Percentiles rank a stretch among this genome's conserved stretches.
Conservation (phyloP, 2,329 filamentous ascomycete genomes). For the Coleophoma eucalyptorum region DNA sequence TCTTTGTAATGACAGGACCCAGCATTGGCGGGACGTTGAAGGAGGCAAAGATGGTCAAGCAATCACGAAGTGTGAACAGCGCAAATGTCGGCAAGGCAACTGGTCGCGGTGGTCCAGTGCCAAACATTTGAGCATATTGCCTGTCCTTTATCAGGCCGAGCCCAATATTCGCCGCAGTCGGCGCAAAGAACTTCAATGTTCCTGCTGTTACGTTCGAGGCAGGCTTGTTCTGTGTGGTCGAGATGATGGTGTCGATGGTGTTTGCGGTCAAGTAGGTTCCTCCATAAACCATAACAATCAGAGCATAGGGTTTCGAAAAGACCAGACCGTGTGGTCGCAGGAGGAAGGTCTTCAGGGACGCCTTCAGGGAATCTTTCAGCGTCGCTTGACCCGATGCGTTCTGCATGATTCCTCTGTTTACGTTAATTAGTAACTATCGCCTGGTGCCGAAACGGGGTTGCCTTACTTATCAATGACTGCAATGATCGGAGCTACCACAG, state of each 20-base stretch:
- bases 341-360: slow-evolving; percentile 53
- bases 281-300: slow-evolving; percentile 75
- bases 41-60: slow-evolving; percentile 83
- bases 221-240: slow-evolving; percentile 55
- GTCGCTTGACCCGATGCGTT: slow-evolving; percentile 69
- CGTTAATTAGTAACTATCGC: background rate
- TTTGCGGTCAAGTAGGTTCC: slow-evolving; percentile 91
- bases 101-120: slow-evolving; percentile 50
- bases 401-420: slow-evolving; percentile 68
- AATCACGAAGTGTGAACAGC: slow-evolving; percentile 80
- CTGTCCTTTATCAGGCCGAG: slow-evolving; percentile 89
- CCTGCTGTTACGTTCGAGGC: slow-evolving; percentile 67
- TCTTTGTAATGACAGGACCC: slow-evolving; percentile 61
- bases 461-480: slow-evolving; percentile 80
- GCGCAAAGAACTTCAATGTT: slow-evolving; percentile 75
- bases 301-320: slow-evolving; percentile 61
- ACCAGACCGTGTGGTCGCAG: slow-evolving; percentile 58
- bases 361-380: slow-evolving; percentile 54
- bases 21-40: slow-evolving; percentile 86
- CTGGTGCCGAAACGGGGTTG: background rate
- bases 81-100: slow-evolving; percentile 70
- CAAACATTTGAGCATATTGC: slow-evolving; percentile 80
- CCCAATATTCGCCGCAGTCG: slow-evolving; percentile 76
- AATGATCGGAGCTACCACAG: slow-evolving; percentile 77
- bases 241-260: slow-evolving; percentile 73